phyloP scores from a whole-genome alignment of 495 filamentous ascomycete genomes.

The Sordaria brevicollis region DNA sequence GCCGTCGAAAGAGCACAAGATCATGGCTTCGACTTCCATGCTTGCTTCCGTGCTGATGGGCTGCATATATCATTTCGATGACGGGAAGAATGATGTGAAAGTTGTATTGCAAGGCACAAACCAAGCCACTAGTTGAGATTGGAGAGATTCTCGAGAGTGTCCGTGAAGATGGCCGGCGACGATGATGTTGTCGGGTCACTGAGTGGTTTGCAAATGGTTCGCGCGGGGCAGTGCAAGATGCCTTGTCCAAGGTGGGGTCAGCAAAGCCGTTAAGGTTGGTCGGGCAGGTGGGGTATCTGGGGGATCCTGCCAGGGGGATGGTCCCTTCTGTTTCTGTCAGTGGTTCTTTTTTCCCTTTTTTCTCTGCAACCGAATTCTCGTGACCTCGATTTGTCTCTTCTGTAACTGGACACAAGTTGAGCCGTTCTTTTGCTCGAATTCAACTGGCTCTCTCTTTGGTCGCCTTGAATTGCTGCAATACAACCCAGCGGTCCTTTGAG shows the following conservation, averaged over 20 bases:
- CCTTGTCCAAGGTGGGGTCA: neutral
- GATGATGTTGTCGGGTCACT: neutral
- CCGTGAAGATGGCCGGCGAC: neutral
- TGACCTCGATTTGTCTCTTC: neutral
- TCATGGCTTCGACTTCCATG: neutral
- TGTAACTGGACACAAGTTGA: neutral
- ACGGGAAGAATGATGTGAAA: neutral
- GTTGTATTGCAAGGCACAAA: neutral
- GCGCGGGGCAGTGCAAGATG: neutral
- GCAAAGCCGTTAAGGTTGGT: neutral
- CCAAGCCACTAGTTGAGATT: neutral
- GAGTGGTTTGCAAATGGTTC: neutral
- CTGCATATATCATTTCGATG: neutral
- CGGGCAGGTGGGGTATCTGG: neutral
- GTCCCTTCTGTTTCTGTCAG: neutral
- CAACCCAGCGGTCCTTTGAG: neutral
- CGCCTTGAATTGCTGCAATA: neutral
- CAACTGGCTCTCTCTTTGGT: neutral
- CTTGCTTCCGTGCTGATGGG: neutral
- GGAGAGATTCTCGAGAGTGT: neutral
- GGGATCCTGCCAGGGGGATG: neutral
- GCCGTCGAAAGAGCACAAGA: neutral
- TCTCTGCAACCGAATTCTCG: neutral
- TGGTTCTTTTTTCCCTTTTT: neutral
- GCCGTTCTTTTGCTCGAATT: neutral